phyloP scores from a whole-genome alignment of 352 stramenopile genomes.

The Globisporangium carolinianum region DNA sequence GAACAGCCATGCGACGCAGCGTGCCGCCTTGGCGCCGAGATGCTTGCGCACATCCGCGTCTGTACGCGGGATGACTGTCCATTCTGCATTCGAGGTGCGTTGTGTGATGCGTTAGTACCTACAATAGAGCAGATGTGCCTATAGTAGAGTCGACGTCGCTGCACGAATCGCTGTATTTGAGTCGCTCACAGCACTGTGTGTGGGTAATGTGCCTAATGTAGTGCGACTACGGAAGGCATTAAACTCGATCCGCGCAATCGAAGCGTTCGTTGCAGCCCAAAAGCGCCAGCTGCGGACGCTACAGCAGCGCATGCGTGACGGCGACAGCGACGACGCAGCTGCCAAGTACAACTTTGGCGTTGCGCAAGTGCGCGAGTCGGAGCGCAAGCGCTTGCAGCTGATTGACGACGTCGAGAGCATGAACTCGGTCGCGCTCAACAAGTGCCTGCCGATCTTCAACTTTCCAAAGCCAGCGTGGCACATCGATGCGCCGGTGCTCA shows the following conservation, averaged over 20 bases:
- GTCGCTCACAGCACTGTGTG: background rate
- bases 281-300: constrained; percentile 14
- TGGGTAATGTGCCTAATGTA: constrained; percentile 4
- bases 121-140: background rate
- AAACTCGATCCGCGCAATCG: constrained; percentile 12
- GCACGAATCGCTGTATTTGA: background rate
- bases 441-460: constrained; percentile 31
- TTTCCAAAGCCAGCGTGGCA: constrained; percentile 31
- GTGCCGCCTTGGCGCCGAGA: constrained; percentile 19
- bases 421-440: constrained; percentile 20
- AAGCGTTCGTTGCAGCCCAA: constrained; percentile 13
- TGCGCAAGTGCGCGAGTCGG: constrained; percentile 19
- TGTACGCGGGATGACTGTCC: constrained; percentile 15
- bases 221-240: constrained; percentile 9
- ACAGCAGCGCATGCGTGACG: constrained; percentile 2
- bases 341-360: constrained; percentile 16
- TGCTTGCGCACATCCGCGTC: constrained; percentile 20
- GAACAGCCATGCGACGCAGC: constrained; percentile 15
- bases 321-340: constrained; percentile 2
- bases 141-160: background rate
- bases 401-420: constrained; percentile 24
- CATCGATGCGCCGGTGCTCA: constrained; percentile 18
- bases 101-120: background rate
- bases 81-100: constrained; percentile 34
- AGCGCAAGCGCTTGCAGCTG: constrained; percentile 17